These are phyloP conservation scores for Penicillium longicatenatum DNA, from an alignment of 495 filamentous ascomycete species.

Conservation along the genomic window DNA sequence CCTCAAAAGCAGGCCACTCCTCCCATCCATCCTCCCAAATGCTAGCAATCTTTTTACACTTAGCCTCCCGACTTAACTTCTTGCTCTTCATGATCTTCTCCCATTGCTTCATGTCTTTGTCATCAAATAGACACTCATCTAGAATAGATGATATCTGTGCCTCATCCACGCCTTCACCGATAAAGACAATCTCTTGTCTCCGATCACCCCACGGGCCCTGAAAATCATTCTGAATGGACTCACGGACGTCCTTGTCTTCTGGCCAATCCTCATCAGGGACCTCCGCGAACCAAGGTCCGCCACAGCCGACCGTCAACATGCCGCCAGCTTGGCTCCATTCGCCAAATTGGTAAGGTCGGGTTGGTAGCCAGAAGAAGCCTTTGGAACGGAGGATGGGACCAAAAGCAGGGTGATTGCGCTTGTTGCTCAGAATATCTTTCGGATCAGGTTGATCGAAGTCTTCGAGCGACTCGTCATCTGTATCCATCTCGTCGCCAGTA, in stretches of 20 bases:
- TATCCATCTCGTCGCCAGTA: constrained; percentile 39
- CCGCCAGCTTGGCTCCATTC: constrained; percentile 64
- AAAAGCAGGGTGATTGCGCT: constrained; percentile 44
- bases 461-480: constrained; percentile 36
- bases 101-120: constrained; percentile 53
- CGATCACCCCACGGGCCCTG: constrained; percentile 58
- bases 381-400: constrained; percentile 48
- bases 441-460: constrained; percentile 42
- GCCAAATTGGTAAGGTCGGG: constrained; percentile 47
- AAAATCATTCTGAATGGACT: constrained; percentile 48
- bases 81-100: constrained; percentile 50
- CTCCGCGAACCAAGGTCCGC: constrained; percentile 56
- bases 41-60: constrained; percentile 38
- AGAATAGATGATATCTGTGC: constrained; percentile 41
- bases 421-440: constrained; percentile 43
- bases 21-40: constrained; percentile 60
- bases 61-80: constrained; percentile 29
- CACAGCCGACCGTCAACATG: constrained; percentile 57
- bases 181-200: constrained; percentile 62
- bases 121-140: constrained; percentile 52
- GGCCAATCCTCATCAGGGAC: constrained; percentile 48
- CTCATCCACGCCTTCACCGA: constrained; percentile 54
- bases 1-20: constrained; percentile 50
- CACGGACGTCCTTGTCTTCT: constrained; percentile 42
- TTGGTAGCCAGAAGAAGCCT: constrained; percentile 50